Conservation (phyloP, 2,329 filamentous ascomycete species). For the Fusarium musae region DNA sequence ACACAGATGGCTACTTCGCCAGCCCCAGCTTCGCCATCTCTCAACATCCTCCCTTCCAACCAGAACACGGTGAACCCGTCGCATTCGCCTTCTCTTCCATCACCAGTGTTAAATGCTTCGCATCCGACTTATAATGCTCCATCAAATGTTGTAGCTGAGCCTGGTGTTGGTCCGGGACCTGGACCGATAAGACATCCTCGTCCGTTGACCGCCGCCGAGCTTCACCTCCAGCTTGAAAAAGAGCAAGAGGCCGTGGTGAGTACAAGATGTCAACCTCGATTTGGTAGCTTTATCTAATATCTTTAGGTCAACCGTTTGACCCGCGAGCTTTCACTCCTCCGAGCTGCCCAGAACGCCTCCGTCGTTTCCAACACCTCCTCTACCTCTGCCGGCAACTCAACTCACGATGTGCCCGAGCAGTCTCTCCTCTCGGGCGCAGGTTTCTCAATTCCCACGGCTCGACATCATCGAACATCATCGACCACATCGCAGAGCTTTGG, state of each 20-base stretch:
- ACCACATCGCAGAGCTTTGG: slow-evolving; percentile 64
- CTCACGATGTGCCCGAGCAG: slow-evolving; percentile 60
- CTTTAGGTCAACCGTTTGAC: slow-evolving; percentile 88
- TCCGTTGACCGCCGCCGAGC: slow-evolving; percentile 86
- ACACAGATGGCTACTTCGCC: slow-evolving; percentile 57
- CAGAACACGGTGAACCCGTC: slow-evolving; percentile 60
- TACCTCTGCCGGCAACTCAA: slow-evolving; percentile 64
- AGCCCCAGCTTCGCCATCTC: slow-evolving; percentile 53
- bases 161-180: slow-evolving; percentile 65
- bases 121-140: slow-evolving; percentile 41
- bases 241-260: slow-evolving; percentile 93
- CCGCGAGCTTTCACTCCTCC: slow-evolving; percentile 86
- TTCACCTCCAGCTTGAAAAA: slow-evolving; percentile 90
- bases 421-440: slow-evolving; percentile 67
- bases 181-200: slow-evolving; percentile 87
- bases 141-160: slow-evolving; percentile 39
- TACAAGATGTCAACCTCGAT: background rate
- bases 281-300: background rate
- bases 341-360: slow-evolving; percentile 74
- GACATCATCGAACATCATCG: slow-evolving; percentile 69
- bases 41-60: slow-evolving; percentile 69
- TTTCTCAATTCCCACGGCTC: slow-evolving; percentile 66
- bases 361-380: slow-evolving; percentile 74
- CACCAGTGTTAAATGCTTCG: slow-evolving; percentile 45
- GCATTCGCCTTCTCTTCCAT: slow-evolving; percentile 48